Evolutionary conservation across 495 filamentous ascomycete genomes (phyloP).

Genomic region (Tuber umbilicatum): DNA sequence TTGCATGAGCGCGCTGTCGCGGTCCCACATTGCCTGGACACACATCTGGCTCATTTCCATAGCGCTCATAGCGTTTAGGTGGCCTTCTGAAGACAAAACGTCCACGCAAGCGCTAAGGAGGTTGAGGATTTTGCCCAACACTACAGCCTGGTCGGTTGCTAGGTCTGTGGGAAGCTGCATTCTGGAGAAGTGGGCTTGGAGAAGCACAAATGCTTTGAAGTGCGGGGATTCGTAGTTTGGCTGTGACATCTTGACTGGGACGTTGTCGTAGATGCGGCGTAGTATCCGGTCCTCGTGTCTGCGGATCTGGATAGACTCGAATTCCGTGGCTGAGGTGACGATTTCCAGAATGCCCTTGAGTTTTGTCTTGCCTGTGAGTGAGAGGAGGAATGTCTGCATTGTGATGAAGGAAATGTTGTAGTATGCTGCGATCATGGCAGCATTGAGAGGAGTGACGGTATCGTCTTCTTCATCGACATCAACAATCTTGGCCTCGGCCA

Average conservation of each 20-base stretch:
- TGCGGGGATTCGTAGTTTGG: slow-evolving; percentile 85
- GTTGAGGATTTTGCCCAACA: slow-evolving; percentile 77
- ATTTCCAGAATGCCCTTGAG: slow-evolving; percentile 96
- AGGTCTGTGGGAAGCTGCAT: slow-evolving; percentile 94
- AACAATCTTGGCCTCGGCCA: slow-evolving; percentile 90
- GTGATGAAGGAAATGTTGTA: slow-evolving; percentile 99
- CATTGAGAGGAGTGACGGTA: slow-evolving; percentile 78
- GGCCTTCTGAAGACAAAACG: slow-evolving; percentile 90
- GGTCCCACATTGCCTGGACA: slow-evolving; percentile 98
- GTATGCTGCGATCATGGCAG: slow-evolving; percentile 96
- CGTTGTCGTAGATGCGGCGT: slow-evolving; percentile 83
- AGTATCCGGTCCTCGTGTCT: slow-evolving; percentile 86
- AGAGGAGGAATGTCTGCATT: slow-evolving; percentile 99
- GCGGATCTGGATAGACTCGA: slow-evolving; percentile 89
- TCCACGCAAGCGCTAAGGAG: slow-evolving; percentile 89
- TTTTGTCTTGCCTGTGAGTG: slow-evolving; percentile 77
- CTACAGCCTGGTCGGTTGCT: slow-evolving; percentile 90
- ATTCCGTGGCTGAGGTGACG: slow-evolving; percentile 92
- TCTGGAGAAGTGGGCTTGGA: slow-evolving; percentile 95
- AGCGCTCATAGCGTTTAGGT: slow-evolving; percentile 91
- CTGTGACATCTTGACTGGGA: slow-evolving; percentile 89
- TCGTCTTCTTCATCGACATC: slow-evolving; percentile 97
- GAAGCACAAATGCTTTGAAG: slow-evolving; percentile 93
- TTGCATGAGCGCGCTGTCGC: slow-evolving; percentile 92
- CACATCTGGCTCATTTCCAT: slow-evolving; percentile 99